phyloP scores from a whole-genome alignment of 2,329 filamentous ascomycete genomes.

The Tolypocladium inflatum region DNA sequence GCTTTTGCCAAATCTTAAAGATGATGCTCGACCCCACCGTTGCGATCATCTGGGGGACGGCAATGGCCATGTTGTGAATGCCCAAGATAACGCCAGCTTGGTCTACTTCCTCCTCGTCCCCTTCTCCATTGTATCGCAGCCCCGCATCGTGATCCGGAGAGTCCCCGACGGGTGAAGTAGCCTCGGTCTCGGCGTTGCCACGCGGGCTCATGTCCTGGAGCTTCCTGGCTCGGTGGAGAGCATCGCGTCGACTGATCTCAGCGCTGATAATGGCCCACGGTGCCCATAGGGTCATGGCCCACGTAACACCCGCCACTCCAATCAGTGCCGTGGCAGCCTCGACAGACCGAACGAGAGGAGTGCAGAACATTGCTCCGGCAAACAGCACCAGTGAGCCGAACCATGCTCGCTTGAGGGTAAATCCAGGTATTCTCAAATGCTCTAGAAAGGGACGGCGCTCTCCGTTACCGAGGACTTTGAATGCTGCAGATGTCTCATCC shows the following conservation, averaged over 20 bases:
- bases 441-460: conserved; percentile 39
- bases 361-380: conserved; percentile 69
- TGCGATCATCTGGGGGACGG: conserved; percentile 83
- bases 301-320: conserved; percentile 76
- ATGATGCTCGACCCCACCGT: conserved; percentile 77
- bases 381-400: conserved; percentile 79
- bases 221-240: conserved; percentile 33
- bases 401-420: conserved; percentile 86
- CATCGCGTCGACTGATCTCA: conserved; percentile 78
- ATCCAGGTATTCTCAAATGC: conserved; percentile 63
- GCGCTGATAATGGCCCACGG: conserved; percentile 92
- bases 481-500: conserved; percentile 12
- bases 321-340: conserved; percentile 67
- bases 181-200: background rate
- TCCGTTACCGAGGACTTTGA: conserved; percentile 13
- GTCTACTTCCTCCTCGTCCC: conserved; percentile 53
- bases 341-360: conserved; percentile 66
- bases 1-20: conserved; percentile 81
- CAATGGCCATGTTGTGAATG: conserved; percentile 92
- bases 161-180: conserved; percentile 1
- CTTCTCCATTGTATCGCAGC: conserved; percentile 14
- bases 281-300: conserved; percentile 90
- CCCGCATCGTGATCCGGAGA: conserved; percentile 12
- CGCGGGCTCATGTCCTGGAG: conserved; percentile 11
- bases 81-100: conserved; percentile 86